phyloP scores from a whole-genome alignment of 1,284 basidiomycete species.

The Ustilago sp. region DNA sequence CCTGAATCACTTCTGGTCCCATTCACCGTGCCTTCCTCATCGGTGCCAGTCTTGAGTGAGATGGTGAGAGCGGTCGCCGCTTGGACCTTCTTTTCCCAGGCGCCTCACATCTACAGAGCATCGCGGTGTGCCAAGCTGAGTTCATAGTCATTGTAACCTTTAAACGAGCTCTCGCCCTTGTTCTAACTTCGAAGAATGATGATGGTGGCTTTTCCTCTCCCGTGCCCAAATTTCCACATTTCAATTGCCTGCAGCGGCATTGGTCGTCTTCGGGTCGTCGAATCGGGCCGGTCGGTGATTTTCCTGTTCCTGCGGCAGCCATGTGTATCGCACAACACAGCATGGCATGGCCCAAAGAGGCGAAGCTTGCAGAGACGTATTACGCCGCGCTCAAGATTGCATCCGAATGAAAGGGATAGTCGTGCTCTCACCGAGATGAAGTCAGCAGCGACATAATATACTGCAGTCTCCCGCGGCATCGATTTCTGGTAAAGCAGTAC shows the following conservation, averaged over 20 bases:
- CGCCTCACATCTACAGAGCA: neutral
- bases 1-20: neutral
- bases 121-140: neutral
- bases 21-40: neutral
- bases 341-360: slow-evolving; percentile 6
- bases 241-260: neutral
- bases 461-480: too few species aligned
- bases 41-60: neutral
- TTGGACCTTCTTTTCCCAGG: neutral
- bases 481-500: neutral
- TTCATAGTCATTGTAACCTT: neutral
- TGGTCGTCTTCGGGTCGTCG: slow-evolving; percentile 1
- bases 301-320: slow-evolving; percentile 29
- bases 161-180: neutral
- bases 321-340: slow-evolving; percentile 12
- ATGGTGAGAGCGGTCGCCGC: neutral
- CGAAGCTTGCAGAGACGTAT: neutral
- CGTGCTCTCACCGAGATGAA: slow-evolving; percentile 7
- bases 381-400: neutral
- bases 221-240: neutral
- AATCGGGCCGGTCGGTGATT: slow-evolving; percentile 5
- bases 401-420: neutral
- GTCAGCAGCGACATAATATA: neutral
- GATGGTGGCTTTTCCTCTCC: neutral
- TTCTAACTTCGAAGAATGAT: neutral